These are phyloP conservation scores for Podospora pseudoanserina DNA, from an alignment of 495 filamentous ascomycete species.

Conservation along the genomic window DNA sequence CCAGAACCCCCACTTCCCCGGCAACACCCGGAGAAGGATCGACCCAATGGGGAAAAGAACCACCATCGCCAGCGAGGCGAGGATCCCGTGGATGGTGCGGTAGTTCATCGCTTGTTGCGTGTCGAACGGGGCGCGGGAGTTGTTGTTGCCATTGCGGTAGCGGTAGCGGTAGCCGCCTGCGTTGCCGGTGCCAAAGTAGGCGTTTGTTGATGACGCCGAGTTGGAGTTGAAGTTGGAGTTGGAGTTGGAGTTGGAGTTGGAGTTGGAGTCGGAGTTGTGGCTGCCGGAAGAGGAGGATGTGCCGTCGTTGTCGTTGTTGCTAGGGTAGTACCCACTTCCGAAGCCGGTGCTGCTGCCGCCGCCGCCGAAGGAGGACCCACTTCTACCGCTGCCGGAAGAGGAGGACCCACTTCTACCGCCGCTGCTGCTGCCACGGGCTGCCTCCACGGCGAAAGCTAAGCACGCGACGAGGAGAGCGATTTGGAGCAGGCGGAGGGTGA, in stretches of 20 bases:
- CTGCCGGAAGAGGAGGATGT: not conserved
- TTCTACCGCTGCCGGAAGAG: not conserved
- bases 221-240: too few relatives aligned
- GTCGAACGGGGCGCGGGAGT: not conserved
- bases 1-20: conserved; percentile 23
- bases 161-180: not conserved
- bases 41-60: conserved; percentile 17
- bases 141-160: not conserved
- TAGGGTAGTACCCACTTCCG: not conserved
- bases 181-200: not conserved
- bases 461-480: not conserved
- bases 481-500: not conserved
- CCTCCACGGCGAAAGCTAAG: not conserved
- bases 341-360: too few relatives aligned
- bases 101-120: not conserved
- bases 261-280: not conserved
- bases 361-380: not conserved
- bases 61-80: conserved; percentile 40
- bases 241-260: not conserved
- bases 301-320: too few relatives aligned
- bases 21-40: conserved; percentile 45
- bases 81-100: conserved; percentile 35
- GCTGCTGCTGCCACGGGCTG: not conserved
- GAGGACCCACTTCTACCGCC: not conserved
- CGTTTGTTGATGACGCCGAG: not conserved